These are phyloP conservation scores for Ceratocystiopsis sp. DNA, from an alignment of 2,329 filamentous ascomycete genomes.

Conservation along the genomic window DNA sequence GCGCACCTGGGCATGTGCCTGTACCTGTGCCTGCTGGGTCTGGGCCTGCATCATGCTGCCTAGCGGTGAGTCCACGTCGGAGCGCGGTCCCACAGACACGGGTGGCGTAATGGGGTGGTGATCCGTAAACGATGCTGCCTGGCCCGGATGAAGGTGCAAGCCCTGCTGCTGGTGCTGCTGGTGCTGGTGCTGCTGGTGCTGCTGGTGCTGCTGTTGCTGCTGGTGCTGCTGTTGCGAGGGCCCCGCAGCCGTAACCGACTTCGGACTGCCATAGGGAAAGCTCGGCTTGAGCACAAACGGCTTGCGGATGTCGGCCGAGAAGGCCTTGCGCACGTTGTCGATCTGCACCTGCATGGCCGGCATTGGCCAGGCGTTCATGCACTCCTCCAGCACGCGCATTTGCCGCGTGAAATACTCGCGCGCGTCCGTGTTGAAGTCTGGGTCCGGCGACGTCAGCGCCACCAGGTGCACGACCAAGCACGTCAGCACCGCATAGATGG, in stretches of 20 bases:
- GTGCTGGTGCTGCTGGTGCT: conserved; percentile 6
- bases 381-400: conserved; percentile 83
- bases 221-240: conserved; percentile 31
- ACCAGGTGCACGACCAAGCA: conserved; percentile 90
- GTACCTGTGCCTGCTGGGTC: no score
- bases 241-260: conserved; percentile 24
- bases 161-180: conserved; percentile 21
- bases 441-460: conserved; percentile 82
- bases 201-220: conserved; percentile 19
- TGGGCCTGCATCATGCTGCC: no score
- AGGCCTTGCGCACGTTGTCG: conserved; percentile 74
- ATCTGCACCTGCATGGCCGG: conserved; percentile 83
- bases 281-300: conserved; percentile 78
- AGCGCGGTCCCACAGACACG: no score
- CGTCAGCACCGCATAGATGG: conserved; percentile 79
- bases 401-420: conserved; percentile 81
- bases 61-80: no score
- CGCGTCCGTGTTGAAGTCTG: conserved; percentile 69
- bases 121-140: no score
- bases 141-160: no score
- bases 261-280: conserved; percentile 72
- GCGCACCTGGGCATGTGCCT: no score
- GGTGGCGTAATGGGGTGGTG: no score
- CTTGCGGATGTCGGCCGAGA: conserved; percentile 69
- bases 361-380: conserved; percentile 70